phyloP scores from a whole-genome alignment of 495 filamentous ascomycete species.

The Penicillium soppii region DNA sequence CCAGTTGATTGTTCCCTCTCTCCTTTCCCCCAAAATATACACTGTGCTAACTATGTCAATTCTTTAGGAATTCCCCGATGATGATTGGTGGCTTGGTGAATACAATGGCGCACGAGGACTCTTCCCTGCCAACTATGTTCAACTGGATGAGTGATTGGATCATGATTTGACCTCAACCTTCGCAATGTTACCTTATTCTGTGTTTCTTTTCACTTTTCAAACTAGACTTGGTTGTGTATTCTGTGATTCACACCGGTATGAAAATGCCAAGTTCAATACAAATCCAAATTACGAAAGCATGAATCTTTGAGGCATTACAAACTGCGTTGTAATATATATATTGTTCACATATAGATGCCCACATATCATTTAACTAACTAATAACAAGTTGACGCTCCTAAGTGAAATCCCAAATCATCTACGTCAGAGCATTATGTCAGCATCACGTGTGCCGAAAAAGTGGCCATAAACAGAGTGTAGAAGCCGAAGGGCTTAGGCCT shows the following conservation, averaged over 20 bases:
- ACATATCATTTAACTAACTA: background rate
- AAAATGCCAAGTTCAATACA: background rate
- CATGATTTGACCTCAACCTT: constrained; percentile 8
- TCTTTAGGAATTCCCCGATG: constrained; percentile 88
- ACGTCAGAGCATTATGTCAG: constrained; percentile 17
- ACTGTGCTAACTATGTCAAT: constrained; percentile 12
- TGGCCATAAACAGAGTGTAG: constrained; percentile 23
- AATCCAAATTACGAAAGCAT: too few species aligned
- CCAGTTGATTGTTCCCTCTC: too few species aligned
- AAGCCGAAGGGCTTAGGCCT: constrained; percentile 1
- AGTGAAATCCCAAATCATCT: background rate
- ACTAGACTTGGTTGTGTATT: background rate
- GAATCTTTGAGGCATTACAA: too few species aligned
- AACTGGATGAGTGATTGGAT: constrained; percentile 55
- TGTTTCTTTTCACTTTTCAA: background rate
- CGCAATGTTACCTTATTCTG: too few species aligned
- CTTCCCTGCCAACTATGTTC: constrained; percentile 88
- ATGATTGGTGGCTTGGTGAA: constrained; percentile 97
- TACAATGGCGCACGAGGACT: constrained; percentile 76
- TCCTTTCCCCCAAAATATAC: background rate
- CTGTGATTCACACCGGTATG: background rate
- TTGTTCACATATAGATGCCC: background rate
- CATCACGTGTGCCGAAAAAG: constrained; percentile 23
- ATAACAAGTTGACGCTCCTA: too few species aligned
- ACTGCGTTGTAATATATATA: too few species aligned